Base-by-base conservation (phyloP, 176 grass and related monocot genomes). In the Calamus simplicifolius region DNA sequence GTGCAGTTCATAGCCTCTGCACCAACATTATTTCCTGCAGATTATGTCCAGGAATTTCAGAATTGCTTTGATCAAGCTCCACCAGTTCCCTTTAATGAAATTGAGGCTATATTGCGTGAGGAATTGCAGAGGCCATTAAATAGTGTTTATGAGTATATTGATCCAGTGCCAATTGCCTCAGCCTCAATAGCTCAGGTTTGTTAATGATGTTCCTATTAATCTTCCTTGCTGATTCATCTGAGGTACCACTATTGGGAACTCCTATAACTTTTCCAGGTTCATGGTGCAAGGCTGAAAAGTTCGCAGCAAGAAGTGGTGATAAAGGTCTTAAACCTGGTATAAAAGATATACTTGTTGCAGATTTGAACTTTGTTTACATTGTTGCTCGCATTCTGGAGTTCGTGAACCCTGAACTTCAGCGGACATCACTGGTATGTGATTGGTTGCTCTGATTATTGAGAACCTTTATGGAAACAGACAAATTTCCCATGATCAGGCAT, bases 251-350 rank as follows among this genome's bases (percentile, higher is more conserved):
- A 21, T 51, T 52, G 75, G 1, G 66, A 31, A 48, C 66, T 55
- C 53, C 19, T 71, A 66, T 27, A 30, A 69, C 67, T 3, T 58
- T 53, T 61, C 35, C 83, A 97, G 92, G 92, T 97, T 78, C 92
- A 97, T 79, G 71, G 75, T 55, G 92, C 92, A 68, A 84, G 87
- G 58, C 75, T 97, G 68, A 97, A 88, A 73, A 97, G 56, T 78
- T 97, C 92, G 58, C 83, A 87, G 58, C 73, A 97, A 71, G 87
- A 97, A 73, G 92, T 97, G 69, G 92, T 97, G 50, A 91, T 97
- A 72, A 97, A 97, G 76, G 84, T 97, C 25, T 75, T 97, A 15
- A 97, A 61, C 84, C 87, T 76, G 84, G 92, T 57, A 97, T 91
- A 69, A 84, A 97, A 85, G 83, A 97, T 65, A 79, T 83, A 72